A percentile compares a stretch with the other conserved stretches of the same genome.
These are phyloP conservation scores for Mortierella antarctica DNA, from an alignment of 192 early-diverging fungal species.

Conservation along the genomic window DNA sequence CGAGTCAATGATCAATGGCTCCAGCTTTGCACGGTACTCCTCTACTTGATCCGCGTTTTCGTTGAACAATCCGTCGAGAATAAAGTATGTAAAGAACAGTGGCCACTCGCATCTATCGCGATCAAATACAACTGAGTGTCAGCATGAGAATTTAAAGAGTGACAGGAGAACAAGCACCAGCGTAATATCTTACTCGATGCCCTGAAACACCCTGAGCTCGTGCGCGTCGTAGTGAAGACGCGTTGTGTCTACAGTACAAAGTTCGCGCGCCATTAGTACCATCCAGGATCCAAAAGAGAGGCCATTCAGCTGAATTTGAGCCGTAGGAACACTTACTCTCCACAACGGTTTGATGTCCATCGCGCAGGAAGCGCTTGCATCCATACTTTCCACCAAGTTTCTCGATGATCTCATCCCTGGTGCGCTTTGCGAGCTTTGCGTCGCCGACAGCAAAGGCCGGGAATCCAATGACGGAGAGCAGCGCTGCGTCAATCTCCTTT, in stretches of 20 bases:
- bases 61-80: conserved; percentile 83
- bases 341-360: conserved; percentile 86
- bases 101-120: conserved; percentile 79
- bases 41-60: conserved; percentile 74
- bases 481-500: conserved; percentile 89
- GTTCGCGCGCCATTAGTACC: background rate
- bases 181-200: conserved; percentile 63
- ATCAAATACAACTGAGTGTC: no score
- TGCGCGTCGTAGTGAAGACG: conserved; percentile 86
- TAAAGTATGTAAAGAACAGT: conserved; percentile 88
- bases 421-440: conserved; percentile 67
- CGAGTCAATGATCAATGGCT: conserved; percentile 79
- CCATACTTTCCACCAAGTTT: conserved; percentile 87
- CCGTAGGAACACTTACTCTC: conserved; percentile 54
- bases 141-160: no score
- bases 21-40: conserved; percentile 75
- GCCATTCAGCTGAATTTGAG: no score
- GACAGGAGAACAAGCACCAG: no score
- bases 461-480: conserved; percentile 86
- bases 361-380: conserved; percentile 85
- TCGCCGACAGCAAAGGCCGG: conserved; percentile 88
- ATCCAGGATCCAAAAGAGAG: background rate
- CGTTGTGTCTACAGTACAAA: conserved; percentile 56
- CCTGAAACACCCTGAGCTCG: conserved; percentile 85
- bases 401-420: conserved; percentile 78